Evolutionary conservation across 2,329 filamentous ascomycete genomes (phyloP).

Genomic region (Penicillium sclerotiorum): DNA sequence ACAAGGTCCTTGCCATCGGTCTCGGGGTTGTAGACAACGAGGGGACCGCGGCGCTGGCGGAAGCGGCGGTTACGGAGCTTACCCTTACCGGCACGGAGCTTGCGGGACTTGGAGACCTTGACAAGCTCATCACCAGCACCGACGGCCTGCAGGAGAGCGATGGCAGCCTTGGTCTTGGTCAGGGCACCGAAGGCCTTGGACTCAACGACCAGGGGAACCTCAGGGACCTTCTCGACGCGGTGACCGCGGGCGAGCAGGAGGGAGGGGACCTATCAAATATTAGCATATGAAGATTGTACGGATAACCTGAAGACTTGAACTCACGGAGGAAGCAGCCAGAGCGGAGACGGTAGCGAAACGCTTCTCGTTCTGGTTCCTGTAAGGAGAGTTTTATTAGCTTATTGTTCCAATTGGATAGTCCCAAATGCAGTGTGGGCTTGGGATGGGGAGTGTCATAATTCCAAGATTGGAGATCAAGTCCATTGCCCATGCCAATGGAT

Average conservation of each 20-base stretch:
- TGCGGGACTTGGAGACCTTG: conserved; percentile 96
- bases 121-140: conserved; percentile 88
- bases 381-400: no score
- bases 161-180: conserved; percentile 84
- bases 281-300: no score
- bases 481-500: no score
- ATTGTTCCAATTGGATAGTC: no score
- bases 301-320: no score
- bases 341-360: conserved; percentile 98
- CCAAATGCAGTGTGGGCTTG: no score
- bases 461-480: no score
- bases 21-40: conserved; percentile 96
- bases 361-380: conserved; percentile 97
- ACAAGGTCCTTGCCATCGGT: conserved; percentile 93
- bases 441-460: no score
- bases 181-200: conserved; percentile 82
- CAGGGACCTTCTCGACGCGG: conserved; percentile 86
- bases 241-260: conserved; percentile 97
- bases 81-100: conserved; percentile 97
- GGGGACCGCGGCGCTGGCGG: conserved; percentile 95
- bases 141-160: conserved; percentile 84
- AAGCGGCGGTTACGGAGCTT: conserved; percentile 96
- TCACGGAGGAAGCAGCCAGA: conserved; percentile 93
- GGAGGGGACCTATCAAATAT: no score
- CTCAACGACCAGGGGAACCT: conserved; percentile 96